Conservation (phyloP, 2,329 filamentous ascomycete genomes). For the Emydomyces testavorans region DNA sequence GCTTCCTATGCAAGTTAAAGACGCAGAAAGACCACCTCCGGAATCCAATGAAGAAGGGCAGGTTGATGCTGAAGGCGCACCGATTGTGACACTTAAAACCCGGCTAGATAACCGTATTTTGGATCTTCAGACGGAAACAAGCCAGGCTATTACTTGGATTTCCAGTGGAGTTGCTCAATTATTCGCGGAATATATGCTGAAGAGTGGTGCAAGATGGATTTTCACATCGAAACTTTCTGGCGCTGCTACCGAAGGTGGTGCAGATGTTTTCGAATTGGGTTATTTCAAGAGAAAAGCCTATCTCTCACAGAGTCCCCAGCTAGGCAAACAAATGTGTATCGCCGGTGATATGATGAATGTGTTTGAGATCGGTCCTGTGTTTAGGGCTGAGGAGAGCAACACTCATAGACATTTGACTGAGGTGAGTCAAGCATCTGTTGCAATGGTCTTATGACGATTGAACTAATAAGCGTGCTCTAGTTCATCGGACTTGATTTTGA, state of each 20-base stretch:
- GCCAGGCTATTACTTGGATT: constrained; percentile 72
- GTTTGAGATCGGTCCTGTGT: constrained; percentile 55
- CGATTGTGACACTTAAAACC: constrained; percentile 69
- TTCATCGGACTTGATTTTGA: constrained; percentile 44
- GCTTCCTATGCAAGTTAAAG: constrained; percentile 50
- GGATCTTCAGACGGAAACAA: constrained; percentile 82
- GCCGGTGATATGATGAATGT: constrained; percentile 52
- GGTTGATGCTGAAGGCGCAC: constrained; percentile 44
- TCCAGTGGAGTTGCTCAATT: constrained; percentile 55
- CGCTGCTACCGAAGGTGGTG: constrained; percentile 82
- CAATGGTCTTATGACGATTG: not conserved
- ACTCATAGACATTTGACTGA: constrained; percentile 56
- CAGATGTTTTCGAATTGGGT: constrained; percentile 77
- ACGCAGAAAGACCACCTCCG: constrained; percentile 40
- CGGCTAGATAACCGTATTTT: constrained; percentile 85
- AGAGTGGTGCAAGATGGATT: constrained; percentile 66
- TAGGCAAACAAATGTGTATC: constrained; percentile 60
- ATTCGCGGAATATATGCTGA: constrained; percentile 68
- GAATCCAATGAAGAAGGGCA: constrained; percentile 37
- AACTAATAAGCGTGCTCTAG: constrained; percentile 25
- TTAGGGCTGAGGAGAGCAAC: constrained; percentile 57
- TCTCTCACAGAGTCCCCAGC: constrained; percentile 53
- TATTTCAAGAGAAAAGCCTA: constrained; percentile 79
- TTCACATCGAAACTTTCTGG: constrained; percentile 84
- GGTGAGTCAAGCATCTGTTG: constrained; percentile 23